These are phyloP conservation scores for Nicotiana otophora DNA, from an alignment of 257 asterid genomes.

Conservation along the genomic window DNA sequence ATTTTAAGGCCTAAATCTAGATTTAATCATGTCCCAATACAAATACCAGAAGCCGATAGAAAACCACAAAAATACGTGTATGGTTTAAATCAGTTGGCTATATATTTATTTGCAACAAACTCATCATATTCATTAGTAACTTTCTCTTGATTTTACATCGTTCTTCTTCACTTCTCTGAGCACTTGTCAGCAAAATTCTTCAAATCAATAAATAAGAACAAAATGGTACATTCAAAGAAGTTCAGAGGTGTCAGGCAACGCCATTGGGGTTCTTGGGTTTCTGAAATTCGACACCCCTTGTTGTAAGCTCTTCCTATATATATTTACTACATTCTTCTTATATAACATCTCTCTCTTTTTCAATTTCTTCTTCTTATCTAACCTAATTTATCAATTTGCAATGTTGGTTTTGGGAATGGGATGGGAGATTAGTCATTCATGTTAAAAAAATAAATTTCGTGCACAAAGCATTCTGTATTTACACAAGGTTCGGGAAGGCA, in stretches of 20 bases:
- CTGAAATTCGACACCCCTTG: conserved; percentile 87
- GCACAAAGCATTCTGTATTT: no score
- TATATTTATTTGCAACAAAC: neutral
- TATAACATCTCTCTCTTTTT: neutral
- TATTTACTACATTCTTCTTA: neutral
- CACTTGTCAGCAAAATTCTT: neutral
- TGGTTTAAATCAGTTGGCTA: neutral
- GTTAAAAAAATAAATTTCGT: no score
- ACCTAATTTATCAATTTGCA: neutral
- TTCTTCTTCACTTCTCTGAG: neutral
- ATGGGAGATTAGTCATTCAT: neutral
- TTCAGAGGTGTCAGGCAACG: conserved; percentile 92
- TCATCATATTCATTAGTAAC: neutral
- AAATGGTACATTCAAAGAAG: conserved; percentile 67
- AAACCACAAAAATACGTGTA: neutral
- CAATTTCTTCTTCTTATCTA: neutral
- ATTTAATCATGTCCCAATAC: no score
- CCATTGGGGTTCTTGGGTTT: conserved; percentile 98
- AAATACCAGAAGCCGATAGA: no score
- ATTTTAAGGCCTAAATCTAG: no score
- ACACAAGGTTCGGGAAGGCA: no score
- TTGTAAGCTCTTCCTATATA: conserved; percentile 35
- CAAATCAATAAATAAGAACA: neutral
- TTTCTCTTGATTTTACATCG: neutral
- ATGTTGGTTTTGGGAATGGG: neutral